Base-by-base conservation (phyloP, 75 land plant species). In the Sequoiadendron giganteum region DNA sequence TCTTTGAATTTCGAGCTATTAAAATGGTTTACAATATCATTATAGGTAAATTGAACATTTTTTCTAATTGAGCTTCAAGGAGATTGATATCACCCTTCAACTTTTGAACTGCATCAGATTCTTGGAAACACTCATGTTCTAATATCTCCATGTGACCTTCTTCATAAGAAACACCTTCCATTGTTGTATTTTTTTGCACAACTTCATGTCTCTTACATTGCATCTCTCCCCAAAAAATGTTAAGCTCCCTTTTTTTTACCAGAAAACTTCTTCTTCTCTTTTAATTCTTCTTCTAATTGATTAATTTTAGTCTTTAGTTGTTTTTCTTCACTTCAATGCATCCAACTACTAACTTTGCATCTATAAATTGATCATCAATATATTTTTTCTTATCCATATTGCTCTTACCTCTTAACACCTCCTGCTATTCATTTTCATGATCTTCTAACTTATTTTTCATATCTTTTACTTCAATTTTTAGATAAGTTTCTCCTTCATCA, bases 1-100 rank as follows among this genome's bases (percentile, higher is more conserved):
- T 99, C 99, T 92, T 98, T 98, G 65, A 98, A 97, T 87, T 88
- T 96, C 86, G 96, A 92, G 86, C 95, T 93, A 84, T 98, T 97
- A 94, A 98, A 98, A 90, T 93, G 91, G 21, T 91, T 92, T 36
- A 86, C 91, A 56, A 98, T 99, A 89, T 98, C 96, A 65, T 88
- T 92, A 82, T 95, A 98, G 38, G 82, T 86, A 89, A 98, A 95
- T 34, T 97, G 91, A 52, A 98, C 93, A 93, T 93, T 93, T 93
- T 93, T 73, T 92, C 93, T 36, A 98, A 87, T 36, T 92, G 88
- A 48, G 92, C 96, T 68, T 97, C 90, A 86, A 98, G 93, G 85
- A 89, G 86, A 38, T 94, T 92, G 15, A 92, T 90, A 73, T 95
- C 38, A 36, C 0, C 38, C 38, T 36, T 36, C 38, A 36, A 36